Conservation (phyloP, 1,284 basidiomycete genomes). For the Prillingera fragicola region DNA sequence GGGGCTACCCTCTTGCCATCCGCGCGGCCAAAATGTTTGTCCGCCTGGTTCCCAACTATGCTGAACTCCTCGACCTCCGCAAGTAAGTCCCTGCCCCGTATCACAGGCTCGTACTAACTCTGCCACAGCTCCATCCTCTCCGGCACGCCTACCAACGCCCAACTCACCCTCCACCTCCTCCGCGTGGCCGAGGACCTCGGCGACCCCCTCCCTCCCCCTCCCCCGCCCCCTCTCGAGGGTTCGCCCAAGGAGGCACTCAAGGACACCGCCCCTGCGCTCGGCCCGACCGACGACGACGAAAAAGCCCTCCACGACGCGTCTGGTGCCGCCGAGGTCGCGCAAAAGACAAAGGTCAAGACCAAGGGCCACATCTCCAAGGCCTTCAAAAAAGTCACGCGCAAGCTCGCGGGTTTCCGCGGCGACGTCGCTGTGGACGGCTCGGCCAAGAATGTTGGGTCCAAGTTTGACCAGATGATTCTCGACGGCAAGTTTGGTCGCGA, state of each 20-base stretch:
- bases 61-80: slow-evolving; percentile 28
- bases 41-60: slow-evolving; percentile 52
- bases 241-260: slow-evolving; percentile 45
- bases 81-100: slow-evolving; percentile 2
- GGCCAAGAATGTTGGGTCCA: not conserved
- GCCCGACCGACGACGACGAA: slow-evolving; percentile 26
- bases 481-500: slow-evolving; percentile 9
- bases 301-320: slow-evolving; percentile 34
- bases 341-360: slow-evolving; percentile 1
- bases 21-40: slow-evolving; percentile 48
- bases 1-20: slow-evolving; percentile 53
- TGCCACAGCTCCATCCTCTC: slow-evolving; percentile 53
- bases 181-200: slow-evolving; percentile 51
- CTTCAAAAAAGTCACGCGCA: not conserved
- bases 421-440: slow-evolving; percentile 8
- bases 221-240: slow-evolving; percentile 38
- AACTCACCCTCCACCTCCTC: slow-evolving; percentile 54
- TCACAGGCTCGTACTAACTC: not conserved
- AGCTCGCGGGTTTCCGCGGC: slow-evolving; percentile 3
- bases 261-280: slow-evolving; percentile 38
- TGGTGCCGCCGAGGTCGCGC: slow-evolving; percentile 30
- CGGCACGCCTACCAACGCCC: slow-evolving; percentile 57
- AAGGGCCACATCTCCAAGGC: not conserved
- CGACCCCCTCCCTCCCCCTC: slow-evolving; percentile 44
- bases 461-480: not conserved